These are phyloP conservation scores for Colletotrichum cereale DNA, from an alignment of 2,329 filamentous ascomycete species.

Conservation along the genomic window DNA sequence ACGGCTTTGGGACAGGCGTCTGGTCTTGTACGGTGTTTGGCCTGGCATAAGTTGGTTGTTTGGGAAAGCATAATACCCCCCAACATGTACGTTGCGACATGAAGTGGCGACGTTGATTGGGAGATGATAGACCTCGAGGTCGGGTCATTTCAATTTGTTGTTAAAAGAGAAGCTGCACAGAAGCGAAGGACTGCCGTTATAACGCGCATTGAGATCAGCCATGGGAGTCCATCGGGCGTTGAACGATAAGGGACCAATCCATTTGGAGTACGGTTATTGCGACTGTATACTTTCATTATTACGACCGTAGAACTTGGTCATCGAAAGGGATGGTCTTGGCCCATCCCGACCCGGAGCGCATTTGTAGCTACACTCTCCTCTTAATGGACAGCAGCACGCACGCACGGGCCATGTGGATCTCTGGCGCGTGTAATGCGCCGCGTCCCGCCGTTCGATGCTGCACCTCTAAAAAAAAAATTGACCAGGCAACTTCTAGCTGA, in stretches of 20 bases:
- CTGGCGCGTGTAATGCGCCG: conserved; percentile 21
- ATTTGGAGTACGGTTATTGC: no score
- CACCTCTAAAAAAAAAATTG: conserved; percentile 25
- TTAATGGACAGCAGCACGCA: background rate
- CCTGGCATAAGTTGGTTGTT: conserved; percentile 36
- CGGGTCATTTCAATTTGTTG: background rate
- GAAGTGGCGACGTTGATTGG: conserved; percentile 17
- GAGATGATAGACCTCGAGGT: background rate
- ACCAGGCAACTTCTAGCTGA: background rate
- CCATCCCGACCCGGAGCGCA: no score
- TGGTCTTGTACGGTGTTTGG: conserved; percentile 35
- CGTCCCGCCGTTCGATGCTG: conserved; percentile 1
- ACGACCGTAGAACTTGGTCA: no score
- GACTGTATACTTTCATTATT: no score
- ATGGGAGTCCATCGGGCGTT: background rate
- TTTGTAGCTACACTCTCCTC: background rate
- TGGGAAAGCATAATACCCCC: conserved; percentile 39
- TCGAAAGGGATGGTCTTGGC: no score
- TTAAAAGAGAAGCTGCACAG: background rate
- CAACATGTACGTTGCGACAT: conserved; percentile 19
- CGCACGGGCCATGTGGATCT: conserved; percentile 15
- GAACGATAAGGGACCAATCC: background rate
- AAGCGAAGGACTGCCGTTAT: background rate
- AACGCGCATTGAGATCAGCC: background rate
- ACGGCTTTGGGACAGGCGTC: conserved; percentile 35